A percentile compares a stretch with the other conserved stretches of the same genome.
Evolutionary conservation across 768 basidiomycete species (phyloP).

Genomic region (Pleurotus djamor): DNA sequence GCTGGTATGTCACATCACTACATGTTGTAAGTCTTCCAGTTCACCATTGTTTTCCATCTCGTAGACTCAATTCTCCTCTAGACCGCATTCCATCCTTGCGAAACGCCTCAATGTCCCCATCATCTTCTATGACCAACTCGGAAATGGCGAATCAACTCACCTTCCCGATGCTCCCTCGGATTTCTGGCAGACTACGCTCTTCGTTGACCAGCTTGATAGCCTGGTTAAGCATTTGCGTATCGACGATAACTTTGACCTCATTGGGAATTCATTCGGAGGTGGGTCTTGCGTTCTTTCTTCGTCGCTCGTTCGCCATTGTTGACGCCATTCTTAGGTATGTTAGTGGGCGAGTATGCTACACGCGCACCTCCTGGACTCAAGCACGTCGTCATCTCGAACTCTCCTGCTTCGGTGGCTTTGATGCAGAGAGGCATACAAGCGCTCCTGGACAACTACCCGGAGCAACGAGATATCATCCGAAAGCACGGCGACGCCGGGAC

Average conservation of each 20-base stretch:
- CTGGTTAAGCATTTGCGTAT: constrained; percentile 43
- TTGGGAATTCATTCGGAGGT: constrained; percentile 48
- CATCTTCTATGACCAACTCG: constrained; percentile 57
- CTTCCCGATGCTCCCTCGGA: constrained; percentile 43
- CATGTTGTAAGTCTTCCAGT: constrained; percentile 20
- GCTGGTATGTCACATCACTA: constrained; percentile 44
- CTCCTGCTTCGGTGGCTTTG: constrained; percentile 31
- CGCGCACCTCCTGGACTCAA: constrained; percentile 42
- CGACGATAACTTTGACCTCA: constrained; percentile 37
- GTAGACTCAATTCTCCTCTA: not conserved
- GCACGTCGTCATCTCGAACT: constrained; percentile 39
- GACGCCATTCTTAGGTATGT: constrained; percentile 37
- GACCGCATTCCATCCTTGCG: constrained; percentile 22
- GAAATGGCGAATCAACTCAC: constrained; percentile 51
- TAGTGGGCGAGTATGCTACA: constrained; percentile 31
- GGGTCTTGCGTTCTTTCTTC: not conserved
- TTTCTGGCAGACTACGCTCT: constrained; percentile 53
- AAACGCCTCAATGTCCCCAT: constrained; percentile 29
- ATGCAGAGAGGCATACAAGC: not conserved
- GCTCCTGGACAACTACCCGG: not conserved
- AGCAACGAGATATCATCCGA: not conserved
- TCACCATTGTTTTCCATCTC: not conserved
- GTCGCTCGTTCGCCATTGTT: not conserved
- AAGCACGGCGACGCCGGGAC: not conserved
- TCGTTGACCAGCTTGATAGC: constrained; percentile 48